Base-by-base conservation (phyloP, 495 filamentous ascomycete species). In the Sordaria brevicollis region DNA sequence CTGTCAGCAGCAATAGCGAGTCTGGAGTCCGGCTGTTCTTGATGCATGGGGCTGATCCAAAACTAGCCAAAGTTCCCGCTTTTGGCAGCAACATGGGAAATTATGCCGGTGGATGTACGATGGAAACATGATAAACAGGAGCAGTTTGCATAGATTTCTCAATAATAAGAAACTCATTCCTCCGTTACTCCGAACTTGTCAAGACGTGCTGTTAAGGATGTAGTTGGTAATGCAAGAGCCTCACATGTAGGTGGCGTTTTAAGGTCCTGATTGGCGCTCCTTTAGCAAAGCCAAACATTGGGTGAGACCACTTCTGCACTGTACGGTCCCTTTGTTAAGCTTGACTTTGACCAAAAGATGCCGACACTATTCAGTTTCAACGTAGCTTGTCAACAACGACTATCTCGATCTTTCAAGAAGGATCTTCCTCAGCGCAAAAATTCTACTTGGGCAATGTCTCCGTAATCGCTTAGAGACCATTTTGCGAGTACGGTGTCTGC, bases 1-100 rank as follows among this genome's bases (percentile, higher is more conserved):
- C 67, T 19, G 67, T 68, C 38, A 68, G 41, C 67, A 68, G 6
- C 38, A 49, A 39, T 39, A 41, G 67, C 67, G 67, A 68, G 67
- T 39, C 38, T 37, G 67, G 67, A 10, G 67, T 68, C n/a, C 39
- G 67, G 15, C 29, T 57, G 31, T 35, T 35, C 15, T 38, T 68
- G 25, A 31, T 68, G 11, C 67, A 68, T 54, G 67, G 67, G 11
- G 67, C 67, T 7, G 67, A 68, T 49, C 67, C 39, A 29, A 62
- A 31, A 25, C 13, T 62, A 29, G 49, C 25, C 21, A 31, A 62
- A 13, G 43, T 29, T 3, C 25, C 5, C 8, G 13, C 49, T 13
- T 62, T 62, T 62, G 49, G 5, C 49, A 2, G 2, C 10, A 62
- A 2, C 49, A 11, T 62, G 17, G 49, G 25, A 19, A 43, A 62